These are phyloP conservation scores for Puccinia polysora DNA, from an alignment of 1,284 basidiomycete genomes.

Conservation along the genomic window DNA sequence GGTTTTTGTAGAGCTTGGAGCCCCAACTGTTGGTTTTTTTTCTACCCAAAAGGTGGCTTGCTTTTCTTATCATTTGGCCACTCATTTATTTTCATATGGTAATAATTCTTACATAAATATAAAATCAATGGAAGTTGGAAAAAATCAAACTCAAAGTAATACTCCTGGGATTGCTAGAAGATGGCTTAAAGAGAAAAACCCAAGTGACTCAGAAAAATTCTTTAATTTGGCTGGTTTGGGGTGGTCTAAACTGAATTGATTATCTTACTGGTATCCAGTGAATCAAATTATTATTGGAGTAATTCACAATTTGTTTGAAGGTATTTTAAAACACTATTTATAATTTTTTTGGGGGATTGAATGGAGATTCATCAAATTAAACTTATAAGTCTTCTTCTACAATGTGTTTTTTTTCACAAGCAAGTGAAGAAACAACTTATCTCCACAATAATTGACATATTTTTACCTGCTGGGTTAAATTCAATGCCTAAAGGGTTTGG, in stretches of 20 bases:
- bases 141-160: background rate
- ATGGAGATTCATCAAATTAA: background rate
- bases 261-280: conserved; percentile 20
- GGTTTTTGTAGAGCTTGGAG: background rate
- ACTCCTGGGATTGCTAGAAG: background rate
- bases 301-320: conserved; percentile 29
- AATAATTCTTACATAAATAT: background rate
- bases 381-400: background rate
- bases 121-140: background rate
- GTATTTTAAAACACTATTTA: conserved; percentile 14
- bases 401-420: background rate
- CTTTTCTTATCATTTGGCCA: conserved; percentile 5
- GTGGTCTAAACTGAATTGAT: conserved; percentile 23
- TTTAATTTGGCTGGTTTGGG: background rate
- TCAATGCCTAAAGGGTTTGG: conserved; percentile 41
- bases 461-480: conserved; percentile 42
- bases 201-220: background rate
- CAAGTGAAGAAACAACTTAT: background rate
- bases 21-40: conserved; percentile 8
- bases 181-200: background rate
- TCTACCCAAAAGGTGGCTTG: conserved; percentile 32
- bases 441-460: background rate
- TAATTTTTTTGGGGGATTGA: background rate
- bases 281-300: background rate
- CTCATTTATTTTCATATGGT: conserved; percentile 4